A percentile compares a stretch with the other conserved stretches of the same genome.
Conservation (phyloP, 139 green algal species). For the Coccomyxa sp. region DNA sequence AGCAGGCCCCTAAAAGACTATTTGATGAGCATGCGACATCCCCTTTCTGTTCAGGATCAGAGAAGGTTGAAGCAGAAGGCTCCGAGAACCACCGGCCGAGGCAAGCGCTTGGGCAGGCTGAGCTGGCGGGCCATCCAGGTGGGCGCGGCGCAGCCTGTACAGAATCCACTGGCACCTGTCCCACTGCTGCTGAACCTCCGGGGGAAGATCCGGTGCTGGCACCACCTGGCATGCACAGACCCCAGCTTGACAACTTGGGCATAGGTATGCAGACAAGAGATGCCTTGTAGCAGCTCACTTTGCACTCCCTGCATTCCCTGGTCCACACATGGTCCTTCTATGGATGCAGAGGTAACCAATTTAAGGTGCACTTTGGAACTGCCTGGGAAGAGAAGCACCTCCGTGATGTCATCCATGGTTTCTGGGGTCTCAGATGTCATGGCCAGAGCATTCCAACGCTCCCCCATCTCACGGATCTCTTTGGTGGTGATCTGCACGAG, state of each 20-base stretch:
- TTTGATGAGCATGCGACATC: background rate
- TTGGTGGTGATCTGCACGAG: conserved; percentile 15
- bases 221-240: conserved; percentile 1
- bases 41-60: background rate
- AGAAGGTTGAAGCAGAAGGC: background rate
- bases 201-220: conserved; percentile 10
- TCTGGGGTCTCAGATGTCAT: conserved; percentile 4
- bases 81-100: background rate
- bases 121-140: background rate
- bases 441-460: background rate
- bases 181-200: conserved; percentile 7
- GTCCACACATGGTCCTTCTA: background rate
- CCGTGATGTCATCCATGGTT: conserved; percentile 4
- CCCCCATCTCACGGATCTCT: conserved; percentile 14
- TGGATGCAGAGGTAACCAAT: no score
- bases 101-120: conserved; percentile 13
- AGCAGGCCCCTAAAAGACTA: background rate
- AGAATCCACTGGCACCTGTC: conserved; percentile 2
- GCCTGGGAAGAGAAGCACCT: background rate
- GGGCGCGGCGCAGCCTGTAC: conserved; percentile 15
- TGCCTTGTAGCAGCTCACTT: no score
- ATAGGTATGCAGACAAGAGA: background rate
- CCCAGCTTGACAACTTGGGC: background rate
- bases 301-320: no score
- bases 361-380: no score